Evolutionary conservation across 768 basidiomycete species (phyloP), one percentile per base, ranked within the genome.

Genomic region (Arthromyces matolae): DNA sequence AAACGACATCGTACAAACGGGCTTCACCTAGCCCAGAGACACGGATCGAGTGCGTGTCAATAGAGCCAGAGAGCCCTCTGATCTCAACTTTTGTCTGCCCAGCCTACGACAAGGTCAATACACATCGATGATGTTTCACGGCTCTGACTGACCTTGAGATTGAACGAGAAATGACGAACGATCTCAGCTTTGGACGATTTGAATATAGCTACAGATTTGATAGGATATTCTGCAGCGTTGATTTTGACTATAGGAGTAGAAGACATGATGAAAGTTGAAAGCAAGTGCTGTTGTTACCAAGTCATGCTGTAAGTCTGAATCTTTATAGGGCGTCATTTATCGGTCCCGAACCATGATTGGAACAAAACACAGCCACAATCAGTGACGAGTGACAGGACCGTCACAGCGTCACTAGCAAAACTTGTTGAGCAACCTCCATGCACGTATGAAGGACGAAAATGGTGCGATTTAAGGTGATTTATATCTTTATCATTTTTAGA

Each of bases 191-290:
- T 77, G 45, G 64, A 64, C 6, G 77, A 77, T 60, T 77, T 79
- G 64, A 79, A 80, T 29, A 83, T 67, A 0, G 79, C 81, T 1
- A 80, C 77, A 8, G 77, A 73, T 51, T 78, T 75, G 53, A 84
- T 71, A 1, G 75, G 61, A 43, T 71, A 63, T 0, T 76, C 71
- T 13, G 67, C 57, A n/a, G 74, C 74, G 25, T 55, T 54, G 16
- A 71, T 14, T 36, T 28, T 45, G 16, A 57, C 20, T 10, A 24
- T 47, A 35, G 40, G 42, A 34, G 22, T n/a, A 10, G 45, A 16
- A 24, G 36, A 28, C 51, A 52, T 49, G 23, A 39, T 37, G 23
- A 7, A 31, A 5, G 38, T 10, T 12, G 18, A 16, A n/a, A 19
- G 7, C 14, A 34, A 23, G 18, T 5, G 8, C 28, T 24, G 20